These are phyloP conservation scores for Coix lacrymajobi DNA, from an alignment of 176 grass and related monocot genomes.

Conservation along the genomic window DNA sequence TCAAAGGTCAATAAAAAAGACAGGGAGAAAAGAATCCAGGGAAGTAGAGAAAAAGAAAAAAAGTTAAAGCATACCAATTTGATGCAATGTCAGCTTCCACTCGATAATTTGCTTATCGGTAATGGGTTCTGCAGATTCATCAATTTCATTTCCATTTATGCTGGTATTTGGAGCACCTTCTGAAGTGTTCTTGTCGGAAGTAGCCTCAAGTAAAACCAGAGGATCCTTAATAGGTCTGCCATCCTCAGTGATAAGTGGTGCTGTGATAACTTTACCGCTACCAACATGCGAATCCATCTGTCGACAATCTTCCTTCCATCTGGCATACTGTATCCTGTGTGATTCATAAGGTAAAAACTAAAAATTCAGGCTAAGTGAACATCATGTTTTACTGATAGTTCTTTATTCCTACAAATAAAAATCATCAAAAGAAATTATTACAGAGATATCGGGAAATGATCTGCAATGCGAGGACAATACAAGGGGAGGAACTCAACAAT, in stretches of 20 bases:
- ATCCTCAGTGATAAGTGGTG: constrained; percentile 86
- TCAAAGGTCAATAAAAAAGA: constrained; percentile 15
- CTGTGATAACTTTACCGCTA: constrained; percentile 86
- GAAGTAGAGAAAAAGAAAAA: constrained; percentile 19
- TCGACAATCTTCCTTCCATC: constrained; percentile 87
- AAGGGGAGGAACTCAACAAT: background rate
- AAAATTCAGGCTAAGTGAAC: constrained; percentile 4
- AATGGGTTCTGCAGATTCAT: constrained; percentile 10
- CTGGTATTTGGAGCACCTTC: constrained; percentile 17
- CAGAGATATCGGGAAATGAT: background rate
- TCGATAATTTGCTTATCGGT: constrained; percentile 84
- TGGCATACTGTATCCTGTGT: constrained; percentile 76
- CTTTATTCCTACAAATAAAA: constrained; percentile 19
- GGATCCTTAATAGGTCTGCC: constrained; percentile 87
- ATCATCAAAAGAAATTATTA: constrained; percentile 12
- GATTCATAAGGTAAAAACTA: constrained; percentile 8
- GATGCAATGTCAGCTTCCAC: constrained; percentile 96
- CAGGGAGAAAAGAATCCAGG: background rate
- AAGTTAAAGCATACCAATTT: constrained; percentile 64
- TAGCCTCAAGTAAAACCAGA: constrained; percentile 87
- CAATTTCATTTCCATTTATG: constrained; percentile 2
- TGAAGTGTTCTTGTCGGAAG: constrained; percentile 30
- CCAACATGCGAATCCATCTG: constrained; percentile 96
- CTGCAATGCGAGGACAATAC: background rate
- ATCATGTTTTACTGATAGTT: background rate